A percentile compares a stretch with the other conserved stretches of the same genome.
Conservation (phyloP, 441 rosid species). For the Brassica balearica region DNA sequence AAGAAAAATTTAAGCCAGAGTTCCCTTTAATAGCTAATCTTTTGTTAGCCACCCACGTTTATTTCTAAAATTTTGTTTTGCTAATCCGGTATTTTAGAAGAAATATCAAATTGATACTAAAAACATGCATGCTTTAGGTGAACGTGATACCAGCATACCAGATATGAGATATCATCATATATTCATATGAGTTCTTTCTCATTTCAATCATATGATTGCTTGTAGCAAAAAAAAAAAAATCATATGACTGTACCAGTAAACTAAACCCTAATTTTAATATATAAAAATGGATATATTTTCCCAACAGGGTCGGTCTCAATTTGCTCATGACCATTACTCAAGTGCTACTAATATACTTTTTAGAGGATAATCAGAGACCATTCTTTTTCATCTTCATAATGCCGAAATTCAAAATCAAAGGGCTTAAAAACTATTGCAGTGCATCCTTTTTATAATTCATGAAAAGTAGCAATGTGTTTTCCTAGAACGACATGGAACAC, state of each 20-base stretch:
- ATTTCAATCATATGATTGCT: constrained; percentile 11
- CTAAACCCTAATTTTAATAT: not conserved
- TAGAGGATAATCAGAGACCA: constrained; percentile 34
- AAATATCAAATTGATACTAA: constrained; percentile 12
- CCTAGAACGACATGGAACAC: constrained; percentile 34
- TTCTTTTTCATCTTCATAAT: constrained; percentile 38
- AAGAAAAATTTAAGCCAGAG: constrained; percentile 16
- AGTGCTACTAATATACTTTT: constrained; percentile 32
- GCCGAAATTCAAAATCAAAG: constrained; percentile 27
- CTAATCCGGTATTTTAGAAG: constrained; percentile 1
- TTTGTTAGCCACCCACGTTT: constrained; percentile 26
- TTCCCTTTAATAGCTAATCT: constrained; percentile 19
- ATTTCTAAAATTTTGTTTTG: constrained; percentile 13
- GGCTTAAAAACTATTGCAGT: constrained; percentile 8
- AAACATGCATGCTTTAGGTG: constrained; percentile 7
- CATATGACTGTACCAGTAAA: not conserved
- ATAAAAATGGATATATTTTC: not conserved
- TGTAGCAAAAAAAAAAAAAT: constrained; percentile 1
- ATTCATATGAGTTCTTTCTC: not conserved
- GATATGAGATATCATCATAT: constrained; percentile 23
- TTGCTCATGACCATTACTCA: constrained; percentile 13
- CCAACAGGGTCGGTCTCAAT: constrained; percentile 12
- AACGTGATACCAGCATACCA: constrained; percentile 7
- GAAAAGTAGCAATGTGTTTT: not conserved
- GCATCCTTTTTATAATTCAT: not conserved